These are phyloP conservation scores for Violaceomyces palustris DNA, from an alignment of 1,284 basidiomycete species.

Conservation along the genomic window DNA sequence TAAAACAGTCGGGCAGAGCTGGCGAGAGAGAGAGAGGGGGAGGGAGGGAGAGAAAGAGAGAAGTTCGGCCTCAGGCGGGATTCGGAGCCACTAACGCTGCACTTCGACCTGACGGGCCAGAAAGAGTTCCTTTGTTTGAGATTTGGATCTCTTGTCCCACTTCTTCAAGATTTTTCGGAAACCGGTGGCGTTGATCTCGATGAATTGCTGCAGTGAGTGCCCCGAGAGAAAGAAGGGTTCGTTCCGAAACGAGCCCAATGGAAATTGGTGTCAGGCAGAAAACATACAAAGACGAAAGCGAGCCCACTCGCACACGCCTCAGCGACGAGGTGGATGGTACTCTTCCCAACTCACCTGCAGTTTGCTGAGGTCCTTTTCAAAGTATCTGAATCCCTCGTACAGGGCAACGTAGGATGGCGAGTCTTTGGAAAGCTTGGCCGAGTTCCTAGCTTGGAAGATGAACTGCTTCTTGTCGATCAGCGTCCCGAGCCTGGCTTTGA, in stretches of 20 bases:
- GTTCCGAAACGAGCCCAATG: not conserved
- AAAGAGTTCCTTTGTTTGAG: slow-evolving; percentile 91
- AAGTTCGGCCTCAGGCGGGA: not conserved
- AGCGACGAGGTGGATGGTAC: too few relatives aligned
- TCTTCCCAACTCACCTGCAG: slow-evolving; percentile 54
- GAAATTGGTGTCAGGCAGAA: not conserved
- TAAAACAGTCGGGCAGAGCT: too few relatives aligned
- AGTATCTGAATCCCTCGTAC: slow-evolving; percentile 88
- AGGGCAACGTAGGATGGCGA: slow-evolving; percentile 59
- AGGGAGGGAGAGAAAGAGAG: too few relatives aligned
- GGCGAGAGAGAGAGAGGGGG: too few relatives aligned
- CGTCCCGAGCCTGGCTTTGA: slow-evolving; percentile 80
- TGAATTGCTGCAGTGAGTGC: slow-evolving; percentile 95
- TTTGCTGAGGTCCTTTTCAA: slow-evolving; percentile 94
- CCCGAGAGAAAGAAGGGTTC: not conserved
- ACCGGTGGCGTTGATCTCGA: slow-evolving; percentile 95
- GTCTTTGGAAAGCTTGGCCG: slow-evolving; percentile 39
- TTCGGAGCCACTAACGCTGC: slow-evolving; percentile 66
- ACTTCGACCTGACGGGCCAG: slow-evolving; percentile 95
- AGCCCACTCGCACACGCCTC: not conserved
- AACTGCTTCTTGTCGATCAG: slow-evolving; percentile 86
- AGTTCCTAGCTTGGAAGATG: slow-evolving; percentile 28
- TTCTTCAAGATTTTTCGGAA: slow-evolving; percentile 99
- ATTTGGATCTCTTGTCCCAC: slow-evolving; percentile 95
- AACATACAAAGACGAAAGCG: not conserved